These are phyloP conservation scores for Paecilomyces formosus DNA, from an alignment of 2,329 filamentous ascomycete genomes.

Conservation along the genomic window DNA sequence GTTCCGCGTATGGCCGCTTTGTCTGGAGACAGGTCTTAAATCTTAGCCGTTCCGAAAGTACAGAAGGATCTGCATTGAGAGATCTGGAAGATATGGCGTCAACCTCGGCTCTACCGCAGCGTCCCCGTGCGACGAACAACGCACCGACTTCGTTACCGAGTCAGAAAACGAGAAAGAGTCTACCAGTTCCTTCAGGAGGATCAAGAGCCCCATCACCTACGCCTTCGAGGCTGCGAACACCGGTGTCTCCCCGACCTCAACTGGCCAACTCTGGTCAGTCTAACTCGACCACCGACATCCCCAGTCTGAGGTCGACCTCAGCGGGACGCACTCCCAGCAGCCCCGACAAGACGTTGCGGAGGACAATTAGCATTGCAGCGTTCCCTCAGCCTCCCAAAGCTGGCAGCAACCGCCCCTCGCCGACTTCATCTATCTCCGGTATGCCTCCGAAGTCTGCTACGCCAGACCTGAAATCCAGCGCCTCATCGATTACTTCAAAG, in stretches of 20 bases:
- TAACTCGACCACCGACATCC: conserved; percentile 46
- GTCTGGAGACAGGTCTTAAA: neutral
- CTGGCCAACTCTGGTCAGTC: conserved; percentile 43
- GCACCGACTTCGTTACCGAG: conserved; percentile 50
- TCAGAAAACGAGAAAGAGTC: conserved; percentile 41
- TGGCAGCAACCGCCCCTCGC: conserved; percentile 52
- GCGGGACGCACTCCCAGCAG: conserved; percentile 45
- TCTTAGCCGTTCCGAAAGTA: neutral
- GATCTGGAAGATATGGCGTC: conserved; percentile 15
- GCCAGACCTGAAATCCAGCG: conserved; percentile 40
- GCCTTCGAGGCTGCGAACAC: conserved; percentile 52
- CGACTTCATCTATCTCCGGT: conserved; percentile 41
- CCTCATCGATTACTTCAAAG: conserved; percentile 32
- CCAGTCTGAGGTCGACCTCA: conserved; percentile 50
- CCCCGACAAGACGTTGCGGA: conserved; percentile 65
- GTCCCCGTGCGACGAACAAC: conserved; percentile 51
- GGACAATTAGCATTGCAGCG: conserved; percentile 86
- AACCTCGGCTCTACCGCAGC: conserved; percentile 57
- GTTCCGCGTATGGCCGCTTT: neutral
- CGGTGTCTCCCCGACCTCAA: conserved; percentile 46
- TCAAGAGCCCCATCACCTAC: conserved; percentile 38
- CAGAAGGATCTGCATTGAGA: neutral
- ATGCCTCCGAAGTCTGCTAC: conserved; percentile 16
- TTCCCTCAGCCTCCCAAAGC: conserved; percentile 84
- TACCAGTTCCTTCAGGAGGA: conserved; percentile 42